These are phyloP conservation scores for Capsicum rhomboideum DNA, from an alignment of 257 asterid genomes.

Conservation along the genomic window DNA sequence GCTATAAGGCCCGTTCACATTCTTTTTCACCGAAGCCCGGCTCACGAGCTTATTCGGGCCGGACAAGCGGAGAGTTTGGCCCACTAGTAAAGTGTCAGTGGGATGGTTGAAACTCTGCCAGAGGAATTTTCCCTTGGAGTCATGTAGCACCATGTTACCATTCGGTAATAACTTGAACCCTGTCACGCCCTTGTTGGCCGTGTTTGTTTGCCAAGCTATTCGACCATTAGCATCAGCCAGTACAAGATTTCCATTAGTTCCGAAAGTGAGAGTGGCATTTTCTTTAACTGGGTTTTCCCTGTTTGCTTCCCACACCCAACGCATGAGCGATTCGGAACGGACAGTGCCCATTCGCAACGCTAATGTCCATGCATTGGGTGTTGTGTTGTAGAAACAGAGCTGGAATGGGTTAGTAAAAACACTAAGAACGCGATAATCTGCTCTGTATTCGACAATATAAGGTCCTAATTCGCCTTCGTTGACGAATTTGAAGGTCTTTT, in stretches of 20 bases:
- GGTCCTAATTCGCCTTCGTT: slow-evolving; percentile 16
- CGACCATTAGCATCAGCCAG: slow-evolving; percentile 11
- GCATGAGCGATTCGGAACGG: not conserved
- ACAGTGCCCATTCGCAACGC: slow-evolving; percentile 10
- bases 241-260: not conserved
- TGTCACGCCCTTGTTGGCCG: slow-evolving; percentile 15
- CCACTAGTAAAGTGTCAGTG: slow-evolving; percentile 5
- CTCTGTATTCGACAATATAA: slow-evolving; percentile 3
- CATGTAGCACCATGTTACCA: slow-evolving; percentile 15
- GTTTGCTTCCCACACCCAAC: slow-evolving; percentile 21
- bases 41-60: slow-evolving; percentile 6
- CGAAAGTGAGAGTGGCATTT: slow-evolving; percentile 1
- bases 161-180: slow-evolving; percentile 10
- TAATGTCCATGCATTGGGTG: slow-evolving; percentile 9
- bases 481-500: slow-evolving; percentile 2
- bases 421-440: not conserved
- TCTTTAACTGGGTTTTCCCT: slow-evolving; percentile 8
- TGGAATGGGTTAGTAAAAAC: not conserved
- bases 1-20: not conserved
- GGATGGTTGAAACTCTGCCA: slow-evolving; percentile 17
- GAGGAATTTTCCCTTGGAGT: slow-evolving; percentile 7
- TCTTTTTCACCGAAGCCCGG: not conserved
- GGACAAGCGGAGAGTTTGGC: not conserved
- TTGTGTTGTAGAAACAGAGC: slow-evolving; percentile 15
- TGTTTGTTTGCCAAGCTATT: slow-evolving; percentile 9